Percentiles rank a stretch among this genome's conserved stretches.
Evolutionary conservation across 2,329 filamentous ascomycete genomes (phyloP).

Genomic region (Fusarium oxysporum): DNA sequence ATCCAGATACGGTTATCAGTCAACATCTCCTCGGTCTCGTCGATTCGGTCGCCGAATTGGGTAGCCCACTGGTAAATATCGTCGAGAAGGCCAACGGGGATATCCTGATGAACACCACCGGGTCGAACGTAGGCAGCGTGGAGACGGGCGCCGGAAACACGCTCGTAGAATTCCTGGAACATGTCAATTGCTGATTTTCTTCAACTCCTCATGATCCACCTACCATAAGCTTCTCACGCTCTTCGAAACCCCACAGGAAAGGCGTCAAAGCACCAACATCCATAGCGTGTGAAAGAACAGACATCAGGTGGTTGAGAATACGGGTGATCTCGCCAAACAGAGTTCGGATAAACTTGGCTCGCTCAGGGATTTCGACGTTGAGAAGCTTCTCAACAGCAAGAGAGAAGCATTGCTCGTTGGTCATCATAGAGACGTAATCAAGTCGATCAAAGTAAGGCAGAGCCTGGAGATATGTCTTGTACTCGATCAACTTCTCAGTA

Average conservation of each 20-base stretch:
- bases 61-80: conserved; percentile 99
- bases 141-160: conserved; percentile 96
- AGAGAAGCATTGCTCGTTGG: conserved; percentile 97
- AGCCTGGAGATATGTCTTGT: conserved; percentile 98
- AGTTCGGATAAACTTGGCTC: conserved; percentile 97
- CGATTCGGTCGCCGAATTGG: conserved; percentile 97
- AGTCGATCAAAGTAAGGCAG: conserved; percentile 98
- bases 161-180: conserved; percentile 96
- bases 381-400: conserved; percentile 97
- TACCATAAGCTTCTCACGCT: conserved; percentile 99
- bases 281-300: conserved; percentile 96
- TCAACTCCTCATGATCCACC: conserved; percentile 46
- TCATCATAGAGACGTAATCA: conserved; percentile 99
- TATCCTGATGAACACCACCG: conserved; percentile 94
- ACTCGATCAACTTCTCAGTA: conserved; percentile 99
- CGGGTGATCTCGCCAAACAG: conserved; percentile 96
- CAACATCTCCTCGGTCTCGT: conserved; percentile 98
- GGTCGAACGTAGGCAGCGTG: conserved; percentile 97
- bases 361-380: conserved; percentile 94
- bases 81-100: conserved; percentile 92
- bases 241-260: conserved; percentile 99
- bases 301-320: conserved; percentile 97
- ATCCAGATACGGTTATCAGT: conserved; percentile 99
- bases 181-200: conserved; percentile 11
- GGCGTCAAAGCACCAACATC: conserved; percentile 98